Conservation (phyloP, 805 yeast genomes). For the Lachancea meyersii region DNA sequence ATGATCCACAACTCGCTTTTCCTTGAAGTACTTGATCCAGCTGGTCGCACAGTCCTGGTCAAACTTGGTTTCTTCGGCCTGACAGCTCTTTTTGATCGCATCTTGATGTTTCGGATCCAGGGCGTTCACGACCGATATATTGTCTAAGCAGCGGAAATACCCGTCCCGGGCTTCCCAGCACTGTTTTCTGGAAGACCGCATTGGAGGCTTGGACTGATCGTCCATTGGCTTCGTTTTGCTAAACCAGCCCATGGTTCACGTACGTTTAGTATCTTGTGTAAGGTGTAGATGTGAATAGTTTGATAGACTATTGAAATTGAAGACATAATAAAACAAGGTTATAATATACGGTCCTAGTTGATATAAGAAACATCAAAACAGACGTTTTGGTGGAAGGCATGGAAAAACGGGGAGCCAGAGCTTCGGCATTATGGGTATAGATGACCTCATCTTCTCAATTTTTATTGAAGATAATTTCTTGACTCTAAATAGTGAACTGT, state of each 20-base stretch:
- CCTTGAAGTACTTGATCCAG: slow-evolving; percentile 89
- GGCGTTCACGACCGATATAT: slow-evolving; percentile 62
- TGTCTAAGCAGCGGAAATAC: slow-evolving; percentile 70
- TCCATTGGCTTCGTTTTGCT: slow-evolving; percentile 11
- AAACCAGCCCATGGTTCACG: slow-evolving; percentile 14
- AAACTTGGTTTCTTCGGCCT: slow-evolving; percentile 49
- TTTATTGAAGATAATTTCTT: too few relatives aligned
- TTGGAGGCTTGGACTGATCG: slow-evolving; percentile 13
- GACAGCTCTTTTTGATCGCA: slow-evolving; percentile 52
- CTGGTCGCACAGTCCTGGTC: slow-evolving; percentile 73
- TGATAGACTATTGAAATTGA: too few relatives aligned
- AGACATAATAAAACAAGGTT: too few relatives aligned
- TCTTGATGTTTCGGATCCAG: slow-evolving; percentile 45
- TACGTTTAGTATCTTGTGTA: too few relatives aligned
- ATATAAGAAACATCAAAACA: too few relatives aligned
- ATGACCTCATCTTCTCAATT: too few relatives aligned
- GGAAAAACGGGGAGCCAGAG: too few relatives aligned
- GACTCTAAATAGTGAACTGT: too few relatives aligned
- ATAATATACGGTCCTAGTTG: too few relatives aligned
- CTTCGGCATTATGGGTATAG: too few relatives aligned
- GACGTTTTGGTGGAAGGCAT: too few relatives aligned
- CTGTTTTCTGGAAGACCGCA: slow-evolving; percentile 55
- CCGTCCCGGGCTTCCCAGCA: slow-evolving; percentile 91
- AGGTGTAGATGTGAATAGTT: too few relatives aligned
- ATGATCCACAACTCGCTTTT: slow-evolving; percentile 74